phyloP scores from a whole-genome alignment of 2,329 filamentous ascomycete genomes.

The Penicillium sp. region DNA sequence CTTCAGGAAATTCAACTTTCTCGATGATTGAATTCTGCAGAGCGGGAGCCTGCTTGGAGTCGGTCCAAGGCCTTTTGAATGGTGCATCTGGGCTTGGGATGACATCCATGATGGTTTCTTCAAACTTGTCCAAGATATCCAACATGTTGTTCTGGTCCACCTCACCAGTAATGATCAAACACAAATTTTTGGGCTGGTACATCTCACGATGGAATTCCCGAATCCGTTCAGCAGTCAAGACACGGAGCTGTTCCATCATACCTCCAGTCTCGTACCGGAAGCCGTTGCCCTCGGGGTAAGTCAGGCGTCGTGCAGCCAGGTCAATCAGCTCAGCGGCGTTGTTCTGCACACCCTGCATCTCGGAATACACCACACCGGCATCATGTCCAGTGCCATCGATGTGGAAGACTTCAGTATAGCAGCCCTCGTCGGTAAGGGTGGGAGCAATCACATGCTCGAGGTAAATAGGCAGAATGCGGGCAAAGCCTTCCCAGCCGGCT shows the following conservation, averaged over 20 bases:
- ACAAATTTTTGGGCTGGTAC: slow-evolving; percentile 97
- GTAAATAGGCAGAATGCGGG: slow-evolving; percentile 90
- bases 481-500: slow-evolving; percentile 95
- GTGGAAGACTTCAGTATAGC: slow-evolving; percentile 95
- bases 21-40: slow-evolving; percentile 71
- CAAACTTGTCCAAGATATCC: slow-evolving; percentile 79
- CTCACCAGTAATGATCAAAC: slow-evolving; percentile 87
- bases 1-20: slow-evolving; percentile 88
- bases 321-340: slow-evolving; percentile 83
- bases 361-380: slow-evolving; percentile 95
- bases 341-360: slow-evolving; percentile 97
- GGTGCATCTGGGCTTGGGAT: slow-evolving; percentile 72
- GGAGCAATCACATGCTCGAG: slow-evolving; percentile 91
- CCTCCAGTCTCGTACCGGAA: slow-evolving; percentile 98
- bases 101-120: slow-evolving; percentile 77
- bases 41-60: slow-evolving; percentile 73
- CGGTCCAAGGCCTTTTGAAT: slow-evolving; percentile 87
- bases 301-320: slow-evolving; percentile 69
- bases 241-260: slow-evolving; percentile 86
- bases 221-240: slow-evolving; percentile 83
- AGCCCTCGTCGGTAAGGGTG: slow-evolving; percentile 86
- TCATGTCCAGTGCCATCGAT: slow-evolving; percentile 91
- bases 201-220: slow-evolving; percentile 93
- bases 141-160: slow-evolving; percentile 79
- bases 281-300: slow-evolving; percentile 86